phyloP scores from a whole-genome alignment of 2,329 filamentous ascomycete species.

The Colletotrichum tropicale region DNA sequence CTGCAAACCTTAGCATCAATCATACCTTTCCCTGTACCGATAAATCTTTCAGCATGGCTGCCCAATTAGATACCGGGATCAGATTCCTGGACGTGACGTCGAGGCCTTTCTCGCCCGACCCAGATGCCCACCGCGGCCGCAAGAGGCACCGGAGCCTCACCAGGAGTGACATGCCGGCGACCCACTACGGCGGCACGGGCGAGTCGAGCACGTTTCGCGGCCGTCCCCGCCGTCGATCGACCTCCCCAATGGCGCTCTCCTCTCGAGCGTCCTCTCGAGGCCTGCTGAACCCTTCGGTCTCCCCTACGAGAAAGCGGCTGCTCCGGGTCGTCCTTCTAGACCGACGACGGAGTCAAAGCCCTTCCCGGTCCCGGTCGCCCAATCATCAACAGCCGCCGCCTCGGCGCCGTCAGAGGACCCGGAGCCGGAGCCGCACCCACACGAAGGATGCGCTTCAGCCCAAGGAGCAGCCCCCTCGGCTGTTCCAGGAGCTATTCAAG shows the following conservation, averaged over 20 bases:
- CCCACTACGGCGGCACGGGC: constrained; percentile 40
- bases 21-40: neutral
- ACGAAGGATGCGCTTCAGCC: neutral
- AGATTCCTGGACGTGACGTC: constrained; percentile 1
- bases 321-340: constrained; percentile 44
- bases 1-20: neutral
- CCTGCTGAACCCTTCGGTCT: constrained; percentile 33
- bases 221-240: constrained; percentile 43
- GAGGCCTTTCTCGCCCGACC: constrained; percentile 13
- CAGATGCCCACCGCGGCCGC: constrained; percentile 34
- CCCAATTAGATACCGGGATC: constrained; percentile 1
- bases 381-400: constrained; percentile 31
- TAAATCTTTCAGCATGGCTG: neutral
- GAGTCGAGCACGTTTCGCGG: constrained; percentile 48
- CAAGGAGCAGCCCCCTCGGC: constrained; percentile 4
- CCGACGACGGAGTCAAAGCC: constrained; percentile 48
- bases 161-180: constrained; percentile 32
- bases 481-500: constrained; percentile 1
- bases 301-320: constrained; percentile 45
- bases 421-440: constrained; percentile 38
- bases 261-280: constrained; percentile 37
- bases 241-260: constrained; percentile 34
- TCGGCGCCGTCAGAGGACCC: constrained; percentile 40
- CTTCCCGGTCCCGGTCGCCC: constrained; percentile 41
- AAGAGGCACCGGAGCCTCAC: constrained; percentile 43